These are phyloP conservation scores for Rubus parviflorus DNA, from an alignment of 306 rosid genomes.

Conservation along the genomic window DNA sequence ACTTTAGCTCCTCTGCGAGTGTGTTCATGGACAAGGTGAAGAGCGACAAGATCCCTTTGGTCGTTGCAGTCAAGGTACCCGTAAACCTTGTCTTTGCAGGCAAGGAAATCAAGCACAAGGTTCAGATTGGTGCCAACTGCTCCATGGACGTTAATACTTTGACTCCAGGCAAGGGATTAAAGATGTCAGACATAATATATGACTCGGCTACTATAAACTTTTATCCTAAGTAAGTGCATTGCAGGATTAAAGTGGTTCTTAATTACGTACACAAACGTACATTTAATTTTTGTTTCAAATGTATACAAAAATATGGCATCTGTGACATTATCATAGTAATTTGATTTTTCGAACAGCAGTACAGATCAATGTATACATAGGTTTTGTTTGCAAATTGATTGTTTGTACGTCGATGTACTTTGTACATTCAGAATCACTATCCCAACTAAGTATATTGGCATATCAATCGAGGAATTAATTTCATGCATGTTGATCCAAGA, in stretches of 20 bases:
- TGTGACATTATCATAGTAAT: background rate
- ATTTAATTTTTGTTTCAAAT: background rate
- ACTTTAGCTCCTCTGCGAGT: constrained; percentile 13
- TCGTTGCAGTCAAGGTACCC: constrained; percentile 17
- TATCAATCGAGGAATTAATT: background rate
- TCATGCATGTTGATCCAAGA: background rate
- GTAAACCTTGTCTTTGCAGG: background rate
- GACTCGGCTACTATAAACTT: background rate
- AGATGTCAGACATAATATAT: constrained; percentile 19
- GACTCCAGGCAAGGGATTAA: constrained; percentile 16
- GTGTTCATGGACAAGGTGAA: constrained; percentile 17
- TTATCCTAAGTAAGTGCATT: background rate
- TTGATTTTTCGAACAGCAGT: background rate
- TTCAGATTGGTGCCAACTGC: constrained; percentile 19
- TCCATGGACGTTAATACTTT: constrained; percentile 29
- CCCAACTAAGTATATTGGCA: no score
- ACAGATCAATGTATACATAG: background rate
- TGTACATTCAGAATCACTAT: background rate
- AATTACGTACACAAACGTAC: background rate
- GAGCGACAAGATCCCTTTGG: constrained; percentile 16
- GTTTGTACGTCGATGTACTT: background rate
- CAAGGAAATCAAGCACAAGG: background rate
- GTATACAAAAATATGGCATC: background rate
- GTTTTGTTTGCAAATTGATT: background rate
- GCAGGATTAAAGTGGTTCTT: background rate